Evolutionary conservation across 2,329 filamentous ascomycete species (phyloP).

Genomic region (Fusarium sp.): DNA sequence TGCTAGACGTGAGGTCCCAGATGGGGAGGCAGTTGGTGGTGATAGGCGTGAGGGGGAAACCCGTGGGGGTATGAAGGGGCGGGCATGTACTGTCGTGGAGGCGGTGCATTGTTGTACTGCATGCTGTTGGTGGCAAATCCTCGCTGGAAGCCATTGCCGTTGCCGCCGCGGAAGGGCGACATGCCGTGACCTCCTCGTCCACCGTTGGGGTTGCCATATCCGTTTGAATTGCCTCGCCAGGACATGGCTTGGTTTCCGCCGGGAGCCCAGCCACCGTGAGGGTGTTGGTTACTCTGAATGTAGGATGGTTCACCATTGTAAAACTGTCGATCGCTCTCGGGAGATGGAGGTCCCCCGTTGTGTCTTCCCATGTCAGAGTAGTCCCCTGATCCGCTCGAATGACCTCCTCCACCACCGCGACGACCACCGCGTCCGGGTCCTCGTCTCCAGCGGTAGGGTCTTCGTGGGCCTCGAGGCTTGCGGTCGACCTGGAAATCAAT

Average conservation of each 20-base stretch:
- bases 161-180: slow-evolving; percentile 8
- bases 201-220: neutral
- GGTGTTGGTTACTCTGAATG: slow-evolving; percentile 5
- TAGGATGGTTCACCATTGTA: neutral
- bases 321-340: slow-evolving; percentile 23
- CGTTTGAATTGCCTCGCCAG: slow-evolving; percentile 30
- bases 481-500: slow-evolving; percentile 73
- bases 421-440: slow-evolving; percentile 39
- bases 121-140: slow-evolving; percentile 1
- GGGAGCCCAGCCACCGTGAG: slow-evolving; percentile 8
- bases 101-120: slow-evolving; percentile 6
- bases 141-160: slow-evolving; percentile 5
- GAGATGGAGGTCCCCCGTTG: slow-evolving; percentile 10
- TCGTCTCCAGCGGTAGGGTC: slow-evolving; percentile 42
- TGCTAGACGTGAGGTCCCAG: slow-evolving; percentile 25
- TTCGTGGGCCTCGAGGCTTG: slow-evolving; percentile 52
- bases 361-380: slow-evolving; percentile 1
- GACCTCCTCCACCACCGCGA: neutral
- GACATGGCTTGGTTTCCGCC: slow-evolving; percentile 13
- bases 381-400: neutral
- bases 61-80: slow-evolving; percentile 6
- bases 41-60: slow-evolving; percentile 19
- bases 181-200: slow-evolving; percentile 17
- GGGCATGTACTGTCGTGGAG: slow-evolving; percentile 21
- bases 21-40: slow-evolving; percentile 28